These are phyloP conservation scores for Leptodontidium sp. DNA, from an alignment of 2,329 filamentous ascomycete genomes.

Conservation along the genomic window DNA sequence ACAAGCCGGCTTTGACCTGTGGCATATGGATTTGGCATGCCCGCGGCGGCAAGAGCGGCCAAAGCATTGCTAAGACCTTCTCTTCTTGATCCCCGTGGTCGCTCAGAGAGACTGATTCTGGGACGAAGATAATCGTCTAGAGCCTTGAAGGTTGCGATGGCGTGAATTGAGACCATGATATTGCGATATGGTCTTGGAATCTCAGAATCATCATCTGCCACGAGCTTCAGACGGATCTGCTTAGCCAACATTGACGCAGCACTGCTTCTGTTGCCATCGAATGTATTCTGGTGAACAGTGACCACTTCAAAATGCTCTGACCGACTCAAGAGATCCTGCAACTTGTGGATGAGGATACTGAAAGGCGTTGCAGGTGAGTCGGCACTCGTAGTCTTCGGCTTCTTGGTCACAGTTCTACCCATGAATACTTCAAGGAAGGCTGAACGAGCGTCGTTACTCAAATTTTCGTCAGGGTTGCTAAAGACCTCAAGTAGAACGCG, in stretches of 20 bases:
- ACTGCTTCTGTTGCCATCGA: slow-evolving; percentile 89
- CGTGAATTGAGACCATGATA: slow-evolving; percentile 98
- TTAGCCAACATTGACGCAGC: slow-evolving; percentile 96
- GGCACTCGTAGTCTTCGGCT: slow-evolving; percentile 66
- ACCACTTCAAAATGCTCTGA: slow-evolving; percentile 98
- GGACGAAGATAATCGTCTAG: slow-evolving; percentile 95
- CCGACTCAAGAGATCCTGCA: slow-evolving; percentile 94
- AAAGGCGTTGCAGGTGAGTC: slow-evolving; percentile 84
- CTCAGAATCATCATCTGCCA: slow-evolving; percentile 89
- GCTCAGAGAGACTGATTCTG: slow-evolving; percentile 82
- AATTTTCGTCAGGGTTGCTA: slow-evolving; percentile 69
- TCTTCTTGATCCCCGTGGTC: slow-evolving; percentile 68
- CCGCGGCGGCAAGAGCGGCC: slow-evolving; percentile 78
- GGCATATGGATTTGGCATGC: slow-evolving; percentile 60
- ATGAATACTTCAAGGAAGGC: slow-evolving; percentile 94
- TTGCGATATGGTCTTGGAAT: slow-evolving; percentile 89
- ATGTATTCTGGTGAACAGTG: slow-evolving; percentile 91
- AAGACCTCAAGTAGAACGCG: slow-evolving; percentile 84
- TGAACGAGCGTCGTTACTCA: slow-evolving; percentile 74
- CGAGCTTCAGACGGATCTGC: slow-evolving; percentile 87
- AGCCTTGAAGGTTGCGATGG: slow-evolving; percentile 97
- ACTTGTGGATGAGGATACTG: slow-evolving; percentile 88
- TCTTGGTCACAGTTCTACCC: slow-evolving; percentile 72
- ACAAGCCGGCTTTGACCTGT: slow-evolving; percentile 42
- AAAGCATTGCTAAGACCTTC: slow-evolving; percentile 73